Evolutionary conservation across 1,284 basidiomycete species (phyloP).

Genomic region (Apiotrichum mycotoxinovorans): DNA sequence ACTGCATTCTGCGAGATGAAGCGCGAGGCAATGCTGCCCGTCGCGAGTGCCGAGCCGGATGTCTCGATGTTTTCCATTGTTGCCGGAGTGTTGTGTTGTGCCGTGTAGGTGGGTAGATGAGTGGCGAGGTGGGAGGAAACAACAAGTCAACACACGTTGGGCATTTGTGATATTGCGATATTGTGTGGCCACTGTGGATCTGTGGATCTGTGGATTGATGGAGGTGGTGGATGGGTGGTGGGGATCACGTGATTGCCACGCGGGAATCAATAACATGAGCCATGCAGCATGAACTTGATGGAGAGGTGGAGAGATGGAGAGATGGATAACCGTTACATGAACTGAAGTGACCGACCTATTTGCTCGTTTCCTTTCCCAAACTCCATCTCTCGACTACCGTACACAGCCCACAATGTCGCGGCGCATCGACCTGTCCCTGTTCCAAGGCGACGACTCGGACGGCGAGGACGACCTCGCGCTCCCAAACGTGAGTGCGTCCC

Average conservation of each 20-base stretch:
- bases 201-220: too few species aligned
- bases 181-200: too few species aligned
- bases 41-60: constrained; percentile 20
- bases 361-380: too few species aligned
- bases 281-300: too few species aligned
- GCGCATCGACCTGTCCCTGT: constrained; percentile 45
- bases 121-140: background rate
- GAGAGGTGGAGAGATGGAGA: too few species aligned
- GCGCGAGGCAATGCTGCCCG: constrained; percentile 43
- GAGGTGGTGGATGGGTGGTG: background rate
- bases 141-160: constrained; percentile 1
- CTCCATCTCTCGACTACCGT: too few species aligned
- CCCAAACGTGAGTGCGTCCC: constrained; percentile 25
- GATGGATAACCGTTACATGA: too few species aligned
- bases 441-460: constrained; percentile 46
- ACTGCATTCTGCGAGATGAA: constrained; percentile 69
- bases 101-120: background rate
- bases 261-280: too few species aligned
- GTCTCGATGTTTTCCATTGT: constrained; percentile 22
- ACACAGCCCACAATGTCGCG: constrained; percentile 26
- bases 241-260: too few species aligned
- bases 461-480: constrained; percentile 34
- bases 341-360: too few species aligned
- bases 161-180: too few species aligned
- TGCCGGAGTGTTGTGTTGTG: constrained; percentile 11